A percentile compares a stretch with the other conserved stretches of the same genome.
Conservation (phyloP, 169 alveolate genomes). For the Neospora caninum region DNA sequence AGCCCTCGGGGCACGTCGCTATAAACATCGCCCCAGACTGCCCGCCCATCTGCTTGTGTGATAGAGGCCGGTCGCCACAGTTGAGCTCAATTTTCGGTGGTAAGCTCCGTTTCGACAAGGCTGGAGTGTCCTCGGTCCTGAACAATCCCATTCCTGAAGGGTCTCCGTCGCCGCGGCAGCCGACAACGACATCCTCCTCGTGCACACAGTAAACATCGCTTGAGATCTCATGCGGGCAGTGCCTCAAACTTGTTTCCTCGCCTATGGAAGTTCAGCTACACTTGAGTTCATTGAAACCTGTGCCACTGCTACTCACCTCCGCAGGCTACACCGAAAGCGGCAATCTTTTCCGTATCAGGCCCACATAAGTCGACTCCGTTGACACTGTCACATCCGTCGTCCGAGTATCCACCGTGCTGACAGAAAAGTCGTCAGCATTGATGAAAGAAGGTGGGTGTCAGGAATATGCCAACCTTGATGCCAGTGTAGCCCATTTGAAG, state of each 20-base stretch:
- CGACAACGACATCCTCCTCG: slow-evolving; percentile 75
- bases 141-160: slow-evolving; percentile 76
- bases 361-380: slow-evolving; percentile 89
- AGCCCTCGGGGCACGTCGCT: slow-evolving; percentile 54
- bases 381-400: slow-evolving; percentile 81
- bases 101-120: background rate
- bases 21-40: slow-evolving; percentile 52
- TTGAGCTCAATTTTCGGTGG: slow-evolving; percentile 17
- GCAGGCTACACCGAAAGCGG: slow-evolving; percentile 85
- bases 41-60: slow-evolving; percentile 36
- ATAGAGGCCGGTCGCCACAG: slow-evolving; percentile 31
- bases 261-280: slow-evolving; percentile 1
- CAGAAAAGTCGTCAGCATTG: background rate
- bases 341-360: slow-evolving; percentile 80
- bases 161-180: slow-evolving; percentile 79
- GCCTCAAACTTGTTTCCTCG: slow-evolving; percentile 51
- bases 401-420: slow-evolving; percentile 88
- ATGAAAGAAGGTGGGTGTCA: background rate
- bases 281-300: background rate
- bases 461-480: slow-evolving; percentile 9
- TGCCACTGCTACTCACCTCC: slow-evolving; percentile 73
- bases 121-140: slow-evolving; percentile 56
- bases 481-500: slow-evolving; percentile 82
- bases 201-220: slow-evolving; percentile 79
- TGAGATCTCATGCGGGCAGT: slow-evolving; percentile 76